Conservation (phyloP, 2,329 filamentous ascomycete genomes). For the Penicillium sp. region DNA sequence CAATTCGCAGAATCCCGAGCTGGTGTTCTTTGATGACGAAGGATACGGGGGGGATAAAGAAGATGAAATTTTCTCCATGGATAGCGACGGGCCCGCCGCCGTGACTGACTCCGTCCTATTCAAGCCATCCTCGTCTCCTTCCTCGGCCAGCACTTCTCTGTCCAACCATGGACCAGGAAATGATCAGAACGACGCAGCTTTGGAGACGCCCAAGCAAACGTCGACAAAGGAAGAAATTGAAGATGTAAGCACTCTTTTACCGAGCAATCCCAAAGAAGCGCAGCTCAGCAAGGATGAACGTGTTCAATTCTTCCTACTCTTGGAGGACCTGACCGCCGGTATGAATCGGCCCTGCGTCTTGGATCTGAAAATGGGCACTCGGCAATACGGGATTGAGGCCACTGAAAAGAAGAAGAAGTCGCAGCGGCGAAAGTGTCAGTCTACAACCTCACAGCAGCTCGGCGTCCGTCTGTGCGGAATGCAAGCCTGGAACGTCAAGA, state of each 20-base stretch:
- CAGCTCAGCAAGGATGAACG: slow-evolving; percentile 52
- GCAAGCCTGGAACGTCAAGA: slow-evolving; percentile 87
- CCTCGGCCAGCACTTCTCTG: slow-evolving; percentile 4
- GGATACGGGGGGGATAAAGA: slow-evolving; percentile 76
- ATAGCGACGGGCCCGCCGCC: slow-evolving; percentile 42
- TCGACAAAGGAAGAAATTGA: slow-evolving; percentile 17
- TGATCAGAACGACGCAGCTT: not conserved
- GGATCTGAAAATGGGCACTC: slow-evolving; percentile 97
- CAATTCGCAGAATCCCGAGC: slow-evolving; percentile 58
- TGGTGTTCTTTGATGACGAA: slow-evolving; percentile 88
- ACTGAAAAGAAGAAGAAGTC: slow-evolving; percentile 87
- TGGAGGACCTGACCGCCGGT: slow-evolving; percentile 91
- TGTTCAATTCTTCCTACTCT: slow-evolving; percentile 84
- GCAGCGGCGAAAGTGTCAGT: slow-evolving; percentile 85
- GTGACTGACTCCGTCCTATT: slow-evolving; percentile 1
- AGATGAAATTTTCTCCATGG: slow-evolving; percentile 65
- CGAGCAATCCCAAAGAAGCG: slow-evolving; percentile 71
- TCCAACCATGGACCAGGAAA: not conserved
- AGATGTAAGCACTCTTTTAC: slow-evolving; percentile 35
- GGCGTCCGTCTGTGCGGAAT: slow-evolving; percentile 92
- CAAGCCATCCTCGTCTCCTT: slow-evolving; percentile 13
- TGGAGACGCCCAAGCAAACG: slow-evolving; percentile 3
- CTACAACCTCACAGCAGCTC: slow-evolving; percentile 83
- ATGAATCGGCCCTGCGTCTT: slow-evolving; percentile 97
- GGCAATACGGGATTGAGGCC: slow-evolving; percentile 92